Evolutionary conservation across 192 early-diverging fungal genomes (phyloP).

Genomic region (Umbelopsis sp.): DNA sequence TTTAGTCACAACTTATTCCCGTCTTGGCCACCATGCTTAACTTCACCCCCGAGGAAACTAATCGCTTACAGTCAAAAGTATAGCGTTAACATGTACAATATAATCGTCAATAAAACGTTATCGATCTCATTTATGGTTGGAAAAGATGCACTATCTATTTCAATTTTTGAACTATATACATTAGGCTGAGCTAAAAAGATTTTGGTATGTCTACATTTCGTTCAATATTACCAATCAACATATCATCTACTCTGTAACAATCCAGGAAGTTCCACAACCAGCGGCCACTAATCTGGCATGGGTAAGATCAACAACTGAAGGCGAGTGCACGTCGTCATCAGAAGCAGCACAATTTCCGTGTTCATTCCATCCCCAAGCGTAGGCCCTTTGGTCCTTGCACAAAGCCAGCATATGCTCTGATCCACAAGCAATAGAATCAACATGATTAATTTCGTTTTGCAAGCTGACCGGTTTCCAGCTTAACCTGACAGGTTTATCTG

Average conservation of each 20-base stretch:
- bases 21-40: conserved; percentile 69
- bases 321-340: conserved; percentile 16
- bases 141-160: neutral
- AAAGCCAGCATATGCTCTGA: conserved; percentile 76
- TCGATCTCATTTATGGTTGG: neutral
- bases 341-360: conserved; percentile 85
- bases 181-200: no score
- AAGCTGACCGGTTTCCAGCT: neutral
- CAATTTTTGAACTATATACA: no score
- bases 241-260: conserved; percentile 20
- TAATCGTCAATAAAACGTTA: neutral
- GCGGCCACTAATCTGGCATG: conserved; percentile 27
- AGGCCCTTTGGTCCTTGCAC: conserved; percentile 44
- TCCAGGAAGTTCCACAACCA: conserved; percentile 49
- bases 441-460: conserved; percentile 21
- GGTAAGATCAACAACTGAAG: neutral
- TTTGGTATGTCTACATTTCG: neutral
- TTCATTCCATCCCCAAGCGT: conserved; percentile 94
- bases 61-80: conserved; percentile 40
- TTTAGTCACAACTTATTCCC: conserved; percentile 63
- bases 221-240: neutral
- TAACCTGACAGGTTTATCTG: conserved; percentile 14
- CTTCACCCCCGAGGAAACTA: conserved; percentile 72
- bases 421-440: conserved; percentile 59
- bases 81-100: neutral